Conservation (phyloP, 257 asterid species). For the Ballota nigra region DNA sequence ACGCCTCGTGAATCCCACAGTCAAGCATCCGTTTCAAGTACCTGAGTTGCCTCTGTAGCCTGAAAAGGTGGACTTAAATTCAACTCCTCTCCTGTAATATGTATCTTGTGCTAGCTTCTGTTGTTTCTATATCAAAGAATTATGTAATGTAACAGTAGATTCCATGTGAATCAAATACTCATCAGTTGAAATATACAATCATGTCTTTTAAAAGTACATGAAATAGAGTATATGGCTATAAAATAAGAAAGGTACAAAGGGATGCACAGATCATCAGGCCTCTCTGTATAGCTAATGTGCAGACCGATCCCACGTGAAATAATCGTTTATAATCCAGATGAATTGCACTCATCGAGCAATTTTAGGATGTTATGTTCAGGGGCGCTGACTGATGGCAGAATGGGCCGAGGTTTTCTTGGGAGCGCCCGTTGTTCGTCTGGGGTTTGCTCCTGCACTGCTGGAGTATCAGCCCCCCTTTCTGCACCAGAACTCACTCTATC, state of each 20-base stretch:
- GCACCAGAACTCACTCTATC: slow-evolving; percentile 69
- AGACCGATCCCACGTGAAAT: background rate
- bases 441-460: slow-evolving; percentile 46
- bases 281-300: slow-evolving; percentile 16
- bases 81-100: background rate
- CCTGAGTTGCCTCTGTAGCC: background rate
- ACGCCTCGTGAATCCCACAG: background rate
- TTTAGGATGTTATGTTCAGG: slow-evolving; percentile 49
- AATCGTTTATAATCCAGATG: slow-evolving; percentile 1
- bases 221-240: background rate
- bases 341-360: slow-evolving; percentile 46
- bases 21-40: background rate
- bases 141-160: background rate
- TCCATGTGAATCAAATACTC: background rate
- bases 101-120: background rate
- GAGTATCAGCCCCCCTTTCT: slow-evolving; percentile 49
- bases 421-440: slow-evolving; percentile 32
- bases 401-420: slow-evolving; percentile 41
- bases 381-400: slow-evolving; percentile 53
- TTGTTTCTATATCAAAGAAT: background rate
- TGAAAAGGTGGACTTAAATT: background rate
- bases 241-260: background rate
- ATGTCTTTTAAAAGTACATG: background rate
- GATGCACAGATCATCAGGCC: background rate
- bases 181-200: background rate